Conservation (phyloP, 2,329 filamentous ascomycete species). For the Penicillium vulpinum region DNA sequence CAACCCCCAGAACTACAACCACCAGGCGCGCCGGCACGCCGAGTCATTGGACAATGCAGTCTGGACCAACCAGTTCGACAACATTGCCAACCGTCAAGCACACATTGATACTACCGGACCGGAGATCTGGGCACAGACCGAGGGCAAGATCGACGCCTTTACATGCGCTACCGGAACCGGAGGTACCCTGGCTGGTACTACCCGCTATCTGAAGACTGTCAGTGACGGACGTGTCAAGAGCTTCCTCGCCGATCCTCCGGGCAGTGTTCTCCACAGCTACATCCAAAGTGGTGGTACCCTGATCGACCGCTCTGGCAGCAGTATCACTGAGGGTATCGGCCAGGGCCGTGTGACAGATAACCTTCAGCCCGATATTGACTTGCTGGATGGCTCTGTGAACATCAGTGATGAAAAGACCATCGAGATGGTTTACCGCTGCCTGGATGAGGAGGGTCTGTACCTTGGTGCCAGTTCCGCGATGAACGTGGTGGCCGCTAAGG, state of each 20-base stretch:
- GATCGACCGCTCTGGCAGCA: conserved; percentile 75
- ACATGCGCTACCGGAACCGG: conserved; percentile 93
- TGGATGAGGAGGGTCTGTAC: conserved; percentile 95
- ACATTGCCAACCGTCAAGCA: conserved; percentile 86
- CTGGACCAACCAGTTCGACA: conserved; percentile 99
- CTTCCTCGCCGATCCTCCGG: conserved; percentile 91
- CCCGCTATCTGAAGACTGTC: conserved; percentile 82
- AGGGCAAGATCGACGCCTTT: conserved; percentile 84
- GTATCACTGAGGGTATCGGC: conserved; percentile 96
- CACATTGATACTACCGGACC: conserved; percentile 97
- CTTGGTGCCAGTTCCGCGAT: conserved; percentile 89
- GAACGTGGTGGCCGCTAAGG: conserved; percentile 93
- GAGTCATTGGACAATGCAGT: conserved; percentile 82
- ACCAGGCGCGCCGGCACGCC: conserved; percentile 89
- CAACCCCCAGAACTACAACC: conserved; percentile 95
- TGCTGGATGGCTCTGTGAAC: conserved; percentile 80
- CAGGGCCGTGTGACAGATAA: conserved; percentile 98
- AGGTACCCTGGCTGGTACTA: conserved; percentile 85
- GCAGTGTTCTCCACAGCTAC: conserved; percentile 90
- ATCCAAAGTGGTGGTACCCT: conserved; percentile 81
- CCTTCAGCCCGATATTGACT: conserved; percentile 75
- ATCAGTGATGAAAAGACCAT: conserved; percentile 93
- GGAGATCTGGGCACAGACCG: conserved; percentile 94
- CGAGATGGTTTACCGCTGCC: conserved; percentile 93
- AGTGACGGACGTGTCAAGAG: conserved; percentile 76